phyloP scores from a whole-genome alignment of 1,284 basidiomycete genomes.

The Vanrija sp. region DNA sequence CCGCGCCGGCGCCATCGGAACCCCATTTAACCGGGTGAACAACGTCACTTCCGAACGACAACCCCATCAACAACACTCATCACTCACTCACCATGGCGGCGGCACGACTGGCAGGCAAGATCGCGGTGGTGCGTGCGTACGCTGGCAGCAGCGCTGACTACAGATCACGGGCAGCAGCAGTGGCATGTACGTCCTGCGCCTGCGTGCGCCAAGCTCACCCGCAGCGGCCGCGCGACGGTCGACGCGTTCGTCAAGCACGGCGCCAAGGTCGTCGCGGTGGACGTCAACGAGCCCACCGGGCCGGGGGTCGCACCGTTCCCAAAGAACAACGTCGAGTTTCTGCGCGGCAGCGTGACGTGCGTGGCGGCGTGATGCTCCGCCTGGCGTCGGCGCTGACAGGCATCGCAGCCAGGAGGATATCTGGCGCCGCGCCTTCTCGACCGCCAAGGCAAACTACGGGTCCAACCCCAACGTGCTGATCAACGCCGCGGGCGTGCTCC shows the following conservation, averaged over 20 bases:
- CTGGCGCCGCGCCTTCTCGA: neutral
- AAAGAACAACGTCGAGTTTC: neutral
- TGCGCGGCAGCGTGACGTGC: neutral
- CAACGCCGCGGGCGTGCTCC: slow-evolving; percentile 3
- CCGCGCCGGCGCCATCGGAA: too few relatives aligned
- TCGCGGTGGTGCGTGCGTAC: neutral
- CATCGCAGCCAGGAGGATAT: neutral
- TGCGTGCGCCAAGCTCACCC: neutral
- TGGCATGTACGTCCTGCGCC: neutral
- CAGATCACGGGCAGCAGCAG: neutral
- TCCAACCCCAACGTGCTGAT: slow-evolving; percentile 4
- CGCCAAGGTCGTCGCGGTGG: neutral
- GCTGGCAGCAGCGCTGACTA: neutral
- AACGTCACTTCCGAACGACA: neutral
- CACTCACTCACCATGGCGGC: slow-evolving; percentile 4
- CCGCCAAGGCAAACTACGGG: slow-evolving; percentile 1
- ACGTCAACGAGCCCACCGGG: neutral
- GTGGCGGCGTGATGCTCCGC: too few relatives aligned
- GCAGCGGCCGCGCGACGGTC: neutral
- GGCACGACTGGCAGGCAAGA: neutral
- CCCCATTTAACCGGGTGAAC: too few relatives aligned
- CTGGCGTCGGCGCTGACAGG: too few relatives aligned
- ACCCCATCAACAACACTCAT: neutral
- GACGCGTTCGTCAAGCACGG: neutral
- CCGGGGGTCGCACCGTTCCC: neutral